Base-by-base conservation (phyloP, 108 stramenopile species). In the Cyclotella choctawhatcheeana region DNA sequence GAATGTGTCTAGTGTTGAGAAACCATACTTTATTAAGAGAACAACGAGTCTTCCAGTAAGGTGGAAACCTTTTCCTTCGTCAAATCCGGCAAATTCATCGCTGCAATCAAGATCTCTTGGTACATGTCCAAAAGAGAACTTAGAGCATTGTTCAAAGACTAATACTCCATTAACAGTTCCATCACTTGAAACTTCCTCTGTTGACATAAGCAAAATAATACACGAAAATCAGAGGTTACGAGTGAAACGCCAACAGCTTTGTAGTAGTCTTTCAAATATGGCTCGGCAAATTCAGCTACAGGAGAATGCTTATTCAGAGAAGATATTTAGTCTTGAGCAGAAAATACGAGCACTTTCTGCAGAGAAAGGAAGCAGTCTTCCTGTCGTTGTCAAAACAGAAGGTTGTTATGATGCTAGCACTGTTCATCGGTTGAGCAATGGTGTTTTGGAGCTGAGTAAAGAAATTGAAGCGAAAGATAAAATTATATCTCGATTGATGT, bases 291-390 rank as follows among this genome's bases (percentile, higher is more conserved):
- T 61, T 63, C 5, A 40, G 12, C n/a, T 22, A 27, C 53, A 68
- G 26, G 75, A 76, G 48, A 67, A 53, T 24, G 50, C 45, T 7
- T 44, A 31, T 21, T 29, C 67, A 5, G 31, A 61, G 14, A 76
- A 67, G 26, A 62, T 76, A 37, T 76, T 55, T 6, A 45, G 30
- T 43, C 67, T 76, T 7, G 75, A 76, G 60, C 56, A 68, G 25
- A 64, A 64, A 18, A 61, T 63, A 34, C 74, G 58, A 29, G 53
- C 29, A 21, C 30, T 75, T 14, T 2, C 21, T 35, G 62, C 45
- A 1, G 62, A 53, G 35, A 64, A 32, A 30, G 43, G 26, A 0
- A 12, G n/a, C n/a, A n/a, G n/a, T n/a, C n/a, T 55, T 30, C 47
- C 5, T 40, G 44, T 43, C 18, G 35, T 32, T 4, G 58, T 48